Conservation (phyloP, 805 yeast species). For the Wickerhamiella australiensis region DNA sequence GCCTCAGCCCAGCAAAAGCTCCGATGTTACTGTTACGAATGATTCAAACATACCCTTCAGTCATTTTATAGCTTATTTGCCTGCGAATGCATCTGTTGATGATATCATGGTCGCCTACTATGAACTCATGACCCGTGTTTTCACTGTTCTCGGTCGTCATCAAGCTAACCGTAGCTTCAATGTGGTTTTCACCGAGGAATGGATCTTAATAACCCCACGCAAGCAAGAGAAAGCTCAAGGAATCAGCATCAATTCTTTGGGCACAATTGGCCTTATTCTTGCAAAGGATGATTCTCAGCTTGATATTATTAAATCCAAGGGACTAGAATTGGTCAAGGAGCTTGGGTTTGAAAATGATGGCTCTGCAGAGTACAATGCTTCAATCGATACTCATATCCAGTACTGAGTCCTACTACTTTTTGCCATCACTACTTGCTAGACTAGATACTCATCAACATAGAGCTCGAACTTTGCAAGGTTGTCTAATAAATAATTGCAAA, state of each 20-base stretch:
- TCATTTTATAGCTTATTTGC: constrained; percentile 64
- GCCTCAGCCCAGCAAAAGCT: neutral
- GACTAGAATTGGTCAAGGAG: constrained; percentile 17
- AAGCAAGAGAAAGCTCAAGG: constrained; percentile 37
- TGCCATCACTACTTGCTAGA: no score
- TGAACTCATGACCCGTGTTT: constrained; percentile 55
- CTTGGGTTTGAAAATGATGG: constrained; percentile 21
- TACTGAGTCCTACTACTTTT: no score
- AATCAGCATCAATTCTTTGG: constrained; percentile 68
- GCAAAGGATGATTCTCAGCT: constrained; percentile 51
- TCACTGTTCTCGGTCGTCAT: constrained; percentile 34
- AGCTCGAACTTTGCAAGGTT: neutral
- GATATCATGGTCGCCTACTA: constrained; percentile 50
- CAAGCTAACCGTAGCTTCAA: constrained; percentile 46
- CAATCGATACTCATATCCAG: constrained; percentile 3
- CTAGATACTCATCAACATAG: constrained; percentile 6
- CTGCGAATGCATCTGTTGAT: constrained; percentile 31
- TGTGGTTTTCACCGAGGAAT: constrained; percentile 64
- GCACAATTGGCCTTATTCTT: constrained; percentile 63
- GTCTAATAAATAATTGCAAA: constrained; percentile 10
- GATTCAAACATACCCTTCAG: constrained; percentile 59
- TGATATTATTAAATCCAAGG: constrained; percentile 13
- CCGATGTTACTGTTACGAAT: constrained; percentile 29
- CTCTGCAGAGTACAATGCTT: constrained; percentile 12
- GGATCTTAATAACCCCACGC: constrained; percentile 84